These are phyloP conservation scores for Fagus sylvatica DNA, from an alignment of 306 rosid genomes.

Conservation along the genomic window DNA sequence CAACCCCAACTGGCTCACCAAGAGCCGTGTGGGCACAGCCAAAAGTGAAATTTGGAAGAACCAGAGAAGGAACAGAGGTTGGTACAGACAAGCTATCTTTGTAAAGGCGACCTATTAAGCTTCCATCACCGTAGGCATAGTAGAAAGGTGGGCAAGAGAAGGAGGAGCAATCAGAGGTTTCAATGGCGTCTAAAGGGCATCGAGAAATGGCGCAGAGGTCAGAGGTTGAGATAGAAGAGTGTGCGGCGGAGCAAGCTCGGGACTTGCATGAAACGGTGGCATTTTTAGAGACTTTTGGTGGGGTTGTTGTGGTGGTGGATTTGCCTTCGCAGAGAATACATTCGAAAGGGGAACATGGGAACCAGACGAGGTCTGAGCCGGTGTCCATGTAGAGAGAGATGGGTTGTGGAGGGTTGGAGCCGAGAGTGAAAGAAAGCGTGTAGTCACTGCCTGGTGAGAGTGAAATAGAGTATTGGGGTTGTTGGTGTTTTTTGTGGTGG, in stretches of 20 bases:
- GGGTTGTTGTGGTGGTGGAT: constrained; percentile 27
- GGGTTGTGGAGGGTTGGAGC: constrained; percentile 50
- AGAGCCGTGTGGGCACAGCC: constrained; percentile 88
- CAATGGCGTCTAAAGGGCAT: constrained; percentile 75
- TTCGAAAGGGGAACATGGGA: constrained; percentile 86
- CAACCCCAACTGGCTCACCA: constrained; percentile 89
- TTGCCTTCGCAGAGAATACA: constrained; percentile 95
- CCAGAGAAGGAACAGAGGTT: constrained; percentile 36
- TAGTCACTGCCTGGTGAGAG: constrained; percentile 90
- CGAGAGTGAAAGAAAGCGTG: constrained; percentile 66
- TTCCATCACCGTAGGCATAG: constrained; percentile 90
- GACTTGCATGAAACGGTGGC: constrained; percentile 61
- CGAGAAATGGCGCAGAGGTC: constrained; percentile 83
- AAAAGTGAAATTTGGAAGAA: constrained; percentile 70
- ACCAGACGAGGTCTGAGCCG: constrained; percentile 94
- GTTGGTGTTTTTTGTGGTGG: constrained; percentile 28
- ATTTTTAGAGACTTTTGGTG: constrained; percentile 42
- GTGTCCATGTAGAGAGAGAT: constrained; percentile 95
- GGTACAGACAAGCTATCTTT: constrained; percentile 46
- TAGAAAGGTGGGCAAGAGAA: constrained; percentile 78
- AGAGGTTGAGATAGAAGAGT: constrained; percentile 46
- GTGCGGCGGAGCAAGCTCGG: constrained; percentile 73
- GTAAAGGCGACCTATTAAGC: constrained; percentile 69
- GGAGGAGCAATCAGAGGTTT: constrained; percentile 64
- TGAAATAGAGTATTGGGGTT: constrained; percentile 65